These are phyloP conservation scores for Cladobotryum mycophilum DNA, from an alignment of 2,329 filamentous ascomycete genomes.

Conservation along the genomic window DNA sequence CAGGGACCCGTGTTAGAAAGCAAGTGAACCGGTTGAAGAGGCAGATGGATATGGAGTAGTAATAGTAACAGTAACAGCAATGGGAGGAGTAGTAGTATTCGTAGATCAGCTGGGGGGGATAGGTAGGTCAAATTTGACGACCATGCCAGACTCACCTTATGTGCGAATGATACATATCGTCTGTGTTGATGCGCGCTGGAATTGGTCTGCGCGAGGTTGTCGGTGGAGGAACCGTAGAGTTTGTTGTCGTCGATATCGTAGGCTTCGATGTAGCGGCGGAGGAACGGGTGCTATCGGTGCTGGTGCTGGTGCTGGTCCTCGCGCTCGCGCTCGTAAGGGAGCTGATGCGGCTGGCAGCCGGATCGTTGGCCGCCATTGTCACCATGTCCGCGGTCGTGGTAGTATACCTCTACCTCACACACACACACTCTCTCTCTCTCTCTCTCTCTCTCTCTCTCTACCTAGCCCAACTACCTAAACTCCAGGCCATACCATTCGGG, in stretches of 20 bases:
- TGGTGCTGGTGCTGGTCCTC: constrained; percentile 34
- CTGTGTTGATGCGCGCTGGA: constrained; percentile 27
- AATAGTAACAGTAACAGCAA: too few species aligned
- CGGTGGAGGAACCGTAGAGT: constrained; percentile 20
- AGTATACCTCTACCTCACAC: constrained; percentile 11
- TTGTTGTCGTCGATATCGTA: constrained; percentile 27
- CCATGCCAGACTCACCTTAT: constrained; percentile 25
- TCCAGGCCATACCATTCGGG: constrained; percentile 24
- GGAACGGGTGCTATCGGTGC: constrained; percentile 61
- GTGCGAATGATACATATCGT: constrained; percentile 37
- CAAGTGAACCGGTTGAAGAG: background rate
- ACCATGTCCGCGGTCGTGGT: constrained; percentile 29
- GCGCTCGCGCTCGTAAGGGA: constrained; percentile 27
- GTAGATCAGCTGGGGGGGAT: background rate
- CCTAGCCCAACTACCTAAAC: too few species aligned
- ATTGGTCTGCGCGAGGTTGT: constrained; percentile 14
- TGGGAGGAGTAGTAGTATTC: background rate
- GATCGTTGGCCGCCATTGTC: constrained; percentile 63
- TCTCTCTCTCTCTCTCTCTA: too few species aligned
- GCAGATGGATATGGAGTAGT: constrained; percentile 1
- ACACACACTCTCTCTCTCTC: too few species aligned
- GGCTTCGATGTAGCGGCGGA: constrained; percentile 57
- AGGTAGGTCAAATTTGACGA: background rate
- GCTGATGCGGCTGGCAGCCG: constrained; percentile 51
- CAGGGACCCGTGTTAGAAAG: constrained; percentile 9